Conservation (phyloP, 73 alveolate species). For the Tetrahymena thermophila region DNA sequence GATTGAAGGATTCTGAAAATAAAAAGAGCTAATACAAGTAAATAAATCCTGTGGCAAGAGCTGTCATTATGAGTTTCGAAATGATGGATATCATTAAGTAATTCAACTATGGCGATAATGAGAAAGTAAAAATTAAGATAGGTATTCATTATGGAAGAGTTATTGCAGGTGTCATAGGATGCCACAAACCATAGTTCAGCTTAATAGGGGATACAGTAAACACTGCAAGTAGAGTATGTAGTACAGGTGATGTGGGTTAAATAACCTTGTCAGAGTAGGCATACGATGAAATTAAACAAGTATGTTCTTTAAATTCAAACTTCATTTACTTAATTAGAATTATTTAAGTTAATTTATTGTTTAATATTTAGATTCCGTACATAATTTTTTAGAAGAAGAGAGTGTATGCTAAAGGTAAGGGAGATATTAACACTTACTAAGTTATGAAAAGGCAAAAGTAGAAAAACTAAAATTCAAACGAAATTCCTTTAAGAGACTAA, state of each 20-base stretch:
- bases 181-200: conserved; percentile 92
- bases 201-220: conserved; percentile 95
- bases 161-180: conserved; percentile 95
- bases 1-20: conserved; percentile 56
- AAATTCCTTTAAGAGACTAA: not conserved
- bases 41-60: conserved; percentile 30
- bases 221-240: conserved; percentile 90
- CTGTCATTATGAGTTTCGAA: conserved; percentile 17
- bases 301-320: not conserved
- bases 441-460: not conserved
- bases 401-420: conserved; percentile 47
- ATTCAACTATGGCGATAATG: conserved; percentile 24
- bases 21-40: conserved; percentile 11
- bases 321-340: no score
- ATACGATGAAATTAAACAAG: conserved; percentile 11
- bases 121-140: conserved; percentile 63
- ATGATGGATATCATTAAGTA: conserved; percentile 25
- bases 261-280: conserved; percentile 21
- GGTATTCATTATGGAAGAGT: conserved; percentile 96
- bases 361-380: conserved; percentile 3
- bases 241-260: conserved; percentile 49
- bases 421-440: conserved; percentile 38
- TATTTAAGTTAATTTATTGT: no score
- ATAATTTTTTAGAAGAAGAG: not conserved
- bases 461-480: not conserved